phyloP scores from a whole-genome alignment of 177 flowering plant species.

The Vitis hybrid region DNA sequence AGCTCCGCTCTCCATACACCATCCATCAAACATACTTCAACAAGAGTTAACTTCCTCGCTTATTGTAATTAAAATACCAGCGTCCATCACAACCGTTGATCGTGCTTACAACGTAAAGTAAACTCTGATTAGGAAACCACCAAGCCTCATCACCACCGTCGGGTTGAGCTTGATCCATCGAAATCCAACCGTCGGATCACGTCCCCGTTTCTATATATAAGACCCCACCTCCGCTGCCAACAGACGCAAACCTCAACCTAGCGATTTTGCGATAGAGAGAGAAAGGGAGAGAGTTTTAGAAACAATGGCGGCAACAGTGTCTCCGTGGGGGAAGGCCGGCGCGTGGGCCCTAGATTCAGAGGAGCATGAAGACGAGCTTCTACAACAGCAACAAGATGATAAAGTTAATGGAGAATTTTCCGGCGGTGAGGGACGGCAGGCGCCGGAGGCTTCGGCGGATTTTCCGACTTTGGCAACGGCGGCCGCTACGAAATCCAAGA shows the following conservation, averaged over 20 bases:
- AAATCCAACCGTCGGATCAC: conserved; percentile 18
- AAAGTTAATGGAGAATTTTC: not conserved
- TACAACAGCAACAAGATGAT: conserved; percentile 22
- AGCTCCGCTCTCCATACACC: too few relatives aligned
- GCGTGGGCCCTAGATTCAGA: conserved; percentile 96
- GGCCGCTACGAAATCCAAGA: conserved; percentile 64
- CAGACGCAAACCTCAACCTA: conserved; percentile 23
- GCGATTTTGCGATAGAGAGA: conserved; percentile 9
- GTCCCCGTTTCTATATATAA: not conserved
- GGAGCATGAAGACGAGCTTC: conserved; percentile 65
- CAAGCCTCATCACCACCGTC: not conserved
- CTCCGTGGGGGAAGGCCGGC: conserved; percentile 93
- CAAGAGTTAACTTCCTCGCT: too few relatives aligned
- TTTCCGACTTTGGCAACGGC: conserved; percentile 77
- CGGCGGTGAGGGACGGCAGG: not conserved
- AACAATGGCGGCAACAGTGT: conserved; percentile 62
- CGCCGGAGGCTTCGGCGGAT: conserved; percentile 35
- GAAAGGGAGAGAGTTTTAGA: conserved; percentile 14
- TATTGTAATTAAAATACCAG: too few relatives aligned
- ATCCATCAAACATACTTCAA: too few relatives aligned
- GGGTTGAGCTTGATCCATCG: not conserved
- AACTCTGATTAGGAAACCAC: too few relatives aligned
- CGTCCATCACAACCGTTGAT: too few relatives aligned
- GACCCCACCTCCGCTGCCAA: conserved; percentile 10
- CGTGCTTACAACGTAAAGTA: too few relatives aligned